These are phyloP conservation scores for Omphalea diandra DNA, from an alignment of 441 rosid species.

Conservation along the genomic window DNA sequence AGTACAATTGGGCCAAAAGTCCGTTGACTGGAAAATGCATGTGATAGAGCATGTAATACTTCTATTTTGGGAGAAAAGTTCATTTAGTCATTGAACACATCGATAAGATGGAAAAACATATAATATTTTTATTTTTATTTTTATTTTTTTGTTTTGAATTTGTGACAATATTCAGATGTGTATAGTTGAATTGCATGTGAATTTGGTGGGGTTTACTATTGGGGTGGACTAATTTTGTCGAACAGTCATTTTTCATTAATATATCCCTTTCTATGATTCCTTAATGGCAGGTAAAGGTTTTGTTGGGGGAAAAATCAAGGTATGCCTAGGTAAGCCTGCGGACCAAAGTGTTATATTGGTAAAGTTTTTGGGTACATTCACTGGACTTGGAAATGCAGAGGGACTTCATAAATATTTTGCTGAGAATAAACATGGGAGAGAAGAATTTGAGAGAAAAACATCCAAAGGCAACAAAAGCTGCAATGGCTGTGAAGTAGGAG, in stretches of 20 bases:
- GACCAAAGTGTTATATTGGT: slow-evolving; percentile 59
- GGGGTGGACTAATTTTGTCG: not conserved
- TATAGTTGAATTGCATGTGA: not conserved
- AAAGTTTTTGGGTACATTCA: slow-evolving; percentile 51
- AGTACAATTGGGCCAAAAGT: not conserved
- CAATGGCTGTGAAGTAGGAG: slow-evolving; percentile 12
- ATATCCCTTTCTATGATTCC: not conserved
- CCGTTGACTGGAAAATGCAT: slow-evolving; percentile 5
- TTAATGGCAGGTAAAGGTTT: slow-evolving; percentile 44
- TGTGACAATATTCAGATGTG: not conserved
- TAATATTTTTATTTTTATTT: not conserved
- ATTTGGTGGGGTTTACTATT: not conserved
- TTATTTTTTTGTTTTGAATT: not conserved
- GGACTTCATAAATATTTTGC: slow-evolving; percentile 45
- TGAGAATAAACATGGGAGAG: slow-evolving; percentile 44
- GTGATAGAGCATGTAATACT: not conserved
- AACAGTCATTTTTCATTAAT: no score
- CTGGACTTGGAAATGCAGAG: slow-evolving; percentile 58
- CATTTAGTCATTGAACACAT: not conserved
- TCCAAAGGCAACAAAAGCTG: slow-evolving; percentile 23
- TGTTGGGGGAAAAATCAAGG: slow-evolving; percentile 47
- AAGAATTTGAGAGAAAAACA: slow-evolving; percentile 35
- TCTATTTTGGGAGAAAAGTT: not conserved
- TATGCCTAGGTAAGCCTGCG: slow-evolving; percentile 57
- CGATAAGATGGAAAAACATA: not conserved